Evolutionary conservation across 1,284 basidiomycete genomes (phyloP), one percentile per base, ranked within the genome.

Genomic region (Microbotryum scabiosae): DNA sequence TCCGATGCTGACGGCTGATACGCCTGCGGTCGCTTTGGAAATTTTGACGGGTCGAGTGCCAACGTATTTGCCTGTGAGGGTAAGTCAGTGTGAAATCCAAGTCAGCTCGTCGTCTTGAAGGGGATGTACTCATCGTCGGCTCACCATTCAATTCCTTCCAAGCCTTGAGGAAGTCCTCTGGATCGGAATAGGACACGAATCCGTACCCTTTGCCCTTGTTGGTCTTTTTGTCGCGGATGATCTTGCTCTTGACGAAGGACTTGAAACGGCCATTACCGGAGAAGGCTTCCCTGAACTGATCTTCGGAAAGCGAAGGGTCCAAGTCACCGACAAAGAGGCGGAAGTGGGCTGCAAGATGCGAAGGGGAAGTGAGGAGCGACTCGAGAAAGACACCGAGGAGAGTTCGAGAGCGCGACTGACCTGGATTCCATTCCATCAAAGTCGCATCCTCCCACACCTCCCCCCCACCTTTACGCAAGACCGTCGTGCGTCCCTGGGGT

Each of bases 101-200:
- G 21, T 10, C 41, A 56, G 21, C 20, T 49, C 48, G 26, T 26
- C 51, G n/a, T 25, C 36, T 32, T 20, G 51, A 52, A 8, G 16
- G 12, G 28, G 16, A 28, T n/a, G 21, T 3, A 18, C 14, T 28
- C 28, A 21, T 47, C 53, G 28, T 43, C 23, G 56, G 73, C 86
- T 58, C 71, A 87, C 93, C 94, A 75, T 99, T 90, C 91, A 97
- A 97, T 76, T 98, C 91, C 74, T 98, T 98, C 96, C 96, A 99
- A 8, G 96, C 96, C 70, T 84, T 91, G 61, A 99, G 76, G 75
- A 97, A 98, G 75, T 99, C 96, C 77, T 98, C 94, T 0, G 96
- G 96, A 72, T 98, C 96, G 60, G 90, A 90, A 76, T 98, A 98
- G 0, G 91, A 89, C 43, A 98, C 91, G 73, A 99, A 99, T 1